Evolutionary conservation across 805 yeast species (phyloP).

Genomic region (Pichia occidentalis): DNA sequence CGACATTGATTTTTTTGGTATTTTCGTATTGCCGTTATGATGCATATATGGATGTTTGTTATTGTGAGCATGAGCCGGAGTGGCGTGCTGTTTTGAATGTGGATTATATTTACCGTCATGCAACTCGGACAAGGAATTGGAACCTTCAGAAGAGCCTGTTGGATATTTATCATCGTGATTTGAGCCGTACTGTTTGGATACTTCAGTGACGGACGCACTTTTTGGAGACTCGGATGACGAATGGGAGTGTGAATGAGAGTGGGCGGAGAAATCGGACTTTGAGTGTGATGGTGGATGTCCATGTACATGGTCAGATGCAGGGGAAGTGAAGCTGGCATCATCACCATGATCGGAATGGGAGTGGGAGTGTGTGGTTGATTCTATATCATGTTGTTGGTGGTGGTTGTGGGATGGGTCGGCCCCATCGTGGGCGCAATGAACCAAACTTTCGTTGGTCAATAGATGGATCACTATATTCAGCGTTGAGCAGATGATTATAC

Average conservation of each 20-base stretch:
- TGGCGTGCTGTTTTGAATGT: too few species aligned
- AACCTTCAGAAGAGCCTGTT: too few species aligned
- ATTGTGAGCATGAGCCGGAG: too few species aligned
- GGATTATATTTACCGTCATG: too few species aligned
- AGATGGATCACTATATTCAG: conserved; percentile 66
- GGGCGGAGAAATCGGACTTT: too few species aligned
- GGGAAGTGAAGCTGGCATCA: too few species aligned
- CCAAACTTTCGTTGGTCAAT: conserved; percentile 71
- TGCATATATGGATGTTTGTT: conserved; percentile 3
- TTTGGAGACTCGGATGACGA: conserved; percentile 2
- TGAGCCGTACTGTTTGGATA: too few species aligned
- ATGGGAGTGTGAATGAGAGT: conserved; percentile 12
- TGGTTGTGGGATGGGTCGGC: conserved; percentile 26
- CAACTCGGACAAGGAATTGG: too few species aligned
- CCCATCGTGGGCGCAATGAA: conserved; percentile 71
- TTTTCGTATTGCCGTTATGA: conserved; percentile 5
- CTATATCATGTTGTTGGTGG: conserved; percentile 15
- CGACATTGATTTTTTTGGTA: conserved; percentile 14
- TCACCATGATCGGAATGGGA: conserved; percentile 3
- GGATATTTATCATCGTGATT: too few species aligned
- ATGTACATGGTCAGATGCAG: conserved; percentile 7
- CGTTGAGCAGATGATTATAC: conserved; percentile 51
- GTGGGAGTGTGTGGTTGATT: too few species aligned
- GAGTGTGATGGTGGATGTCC: conserved; percentile 7
- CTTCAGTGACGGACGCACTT: too few species aligned